Base-by-base conservation (phyloP, 306 rosid species). In the Leucaena leucocephala region DNA sequence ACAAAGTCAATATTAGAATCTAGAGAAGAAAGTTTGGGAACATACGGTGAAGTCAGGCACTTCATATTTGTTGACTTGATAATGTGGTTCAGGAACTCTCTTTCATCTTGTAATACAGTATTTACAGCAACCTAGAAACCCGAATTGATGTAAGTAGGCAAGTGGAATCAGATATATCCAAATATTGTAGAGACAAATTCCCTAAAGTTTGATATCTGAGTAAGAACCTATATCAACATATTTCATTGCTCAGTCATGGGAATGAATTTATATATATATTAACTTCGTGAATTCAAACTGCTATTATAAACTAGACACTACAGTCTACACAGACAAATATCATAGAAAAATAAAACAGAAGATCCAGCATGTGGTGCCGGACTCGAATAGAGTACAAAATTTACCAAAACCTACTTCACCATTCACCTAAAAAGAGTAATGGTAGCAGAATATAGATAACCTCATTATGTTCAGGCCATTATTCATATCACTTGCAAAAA, bases 41-140 rank as follows among this genome's bases (percentile, higher is more conserved):
- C 97, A 84, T 90, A 93, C 97, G 79, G 91, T 42, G 97, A 94
- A 59, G 97, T 93, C 74, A 93, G 85, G 90, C 98, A 93, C 84
- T 91, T 93, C 98, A 93, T 91, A 82, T 93, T 93, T 15, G 97
- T 93, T 35, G 94, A 90, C 83, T 91, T 93, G 75, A 91, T 89
- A 71, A 91, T 89, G 81, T 93, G 98, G 81, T 84, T 77, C 83
- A 93, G 78, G 72, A 93, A 91, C 21, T 88, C 98, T 88, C 92
- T 91, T 84, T 91, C 97, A n/a, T 91, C 91, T 84, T 88, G 91
- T 50, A 93, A 80, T 71, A 93, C 82, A 16, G 98, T 91, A 68
- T 88, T 93, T 27, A 93, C 94, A 79, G 98, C 97, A 84, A 93
- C 98, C 98, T 93, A 80, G 46, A 83, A 36, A 82, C 72, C 42